These are phyloP conservation scores for Ganoderma multipileum DNA, from an alignment of 1,284 basidiomycete genomes.

Conservation along the genomic window DNA sequence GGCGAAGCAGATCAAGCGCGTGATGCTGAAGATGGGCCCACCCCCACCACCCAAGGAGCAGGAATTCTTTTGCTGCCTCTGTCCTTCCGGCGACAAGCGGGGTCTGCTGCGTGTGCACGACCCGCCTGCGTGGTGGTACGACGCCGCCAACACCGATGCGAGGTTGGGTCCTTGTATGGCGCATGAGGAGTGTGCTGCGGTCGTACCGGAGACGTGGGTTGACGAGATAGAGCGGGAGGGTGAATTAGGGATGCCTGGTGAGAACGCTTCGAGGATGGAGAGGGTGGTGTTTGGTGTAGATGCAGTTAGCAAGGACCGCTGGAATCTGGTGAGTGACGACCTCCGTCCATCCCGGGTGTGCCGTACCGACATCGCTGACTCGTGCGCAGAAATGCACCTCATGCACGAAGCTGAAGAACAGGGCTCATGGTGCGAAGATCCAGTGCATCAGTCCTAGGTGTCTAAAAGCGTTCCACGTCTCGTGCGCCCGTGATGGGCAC, in stretches of 20 bases:
- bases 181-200: constrained; percentile 78
- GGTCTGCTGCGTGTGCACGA: constrained; percentile 76
- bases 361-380: background rate
- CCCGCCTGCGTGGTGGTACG: constrained; percentile 59
- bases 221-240: constrained; percentile 60
- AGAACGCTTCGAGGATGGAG: constrained; percentile 48
- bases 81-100: constrained; percentile 62
- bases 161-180: constrained; percentile 64
- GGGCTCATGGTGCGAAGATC: constrained; percentile 87
- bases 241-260: constrained; percentile 27
- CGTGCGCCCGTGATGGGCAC: constrained; percentile 77
- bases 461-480: constrained; percentile 91
- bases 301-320: constrained; percentile 86
- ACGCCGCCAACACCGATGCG: constrained; percentile 42
- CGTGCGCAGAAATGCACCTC: constrained; percentile 83
- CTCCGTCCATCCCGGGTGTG: constrained; percentile 6
- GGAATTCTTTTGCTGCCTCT: constrained; percentile 82
- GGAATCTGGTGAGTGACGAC: constrained; percentile 78
- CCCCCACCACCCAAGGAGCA: constrained; percentile 65
- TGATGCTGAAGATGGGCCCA: constrained; percentile 57
- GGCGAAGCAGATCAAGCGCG: constrained; percentile 54
- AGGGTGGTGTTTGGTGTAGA: constrained; percentile 82
- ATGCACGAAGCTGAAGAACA: constrained; percentile 73
- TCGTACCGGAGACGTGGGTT: constrained; percentile 88
- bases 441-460: constrained; percentile 96